Evolutionary conservation across 78 protist species (phyloP).

Genomic region (Monosiga brevicollis): DNA sequence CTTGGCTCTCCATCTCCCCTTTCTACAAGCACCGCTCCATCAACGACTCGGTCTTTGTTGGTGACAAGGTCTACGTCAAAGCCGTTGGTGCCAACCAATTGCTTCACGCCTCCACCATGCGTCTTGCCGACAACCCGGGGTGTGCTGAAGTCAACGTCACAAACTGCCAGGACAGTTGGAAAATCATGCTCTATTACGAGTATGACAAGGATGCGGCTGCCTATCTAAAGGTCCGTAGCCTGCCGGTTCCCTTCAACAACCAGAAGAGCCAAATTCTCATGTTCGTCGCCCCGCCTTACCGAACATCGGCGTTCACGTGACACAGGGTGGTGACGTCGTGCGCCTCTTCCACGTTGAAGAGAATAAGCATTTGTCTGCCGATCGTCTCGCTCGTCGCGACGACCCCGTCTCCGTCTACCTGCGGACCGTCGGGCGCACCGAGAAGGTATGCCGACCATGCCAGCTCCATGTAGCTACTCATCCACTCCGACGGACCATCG

Average conservation of each 20-base stretch:
- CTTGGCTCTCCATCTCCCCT: constrained; percentile 23
- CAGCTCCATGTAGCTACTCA: too few relatives aligned
- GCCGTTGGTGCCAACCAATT: not conserved
- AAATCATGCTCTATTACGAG: not conserved
- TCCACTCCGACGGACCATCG: too few relatives aligned
- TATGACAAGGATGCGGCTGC: not conserved
- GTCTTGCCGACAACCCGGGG: not conserved
- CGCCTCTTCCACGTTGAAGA: constrained; percentile 24
- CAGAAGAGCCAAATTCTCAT: too few relatives aligned
- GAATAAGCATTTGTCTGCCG: constrained; percentile 16
- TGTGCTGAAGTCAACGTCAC: constrained; percentile 2
- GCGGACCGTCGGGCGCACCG: constrained; percentile 1
- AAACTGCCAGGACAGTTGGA: not conserved
- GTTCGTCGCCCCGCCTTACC: too few relatives aligned
- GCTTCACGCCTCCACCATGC: constrained; percentile 9
- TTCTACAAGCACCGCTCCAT: constrained; percentile 17
- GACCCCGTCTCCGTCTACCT: not conserved
- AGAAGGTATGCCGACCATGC: too few relatives aligned
- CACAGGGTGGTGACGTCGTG: constrained; percentile 26
- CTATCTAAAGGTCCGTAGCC: too few relatives aligned
- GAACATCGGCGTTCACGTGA: not conserved
- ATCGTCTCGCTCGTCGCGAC: not conserved
- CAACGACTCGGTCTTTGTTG: not conserved
- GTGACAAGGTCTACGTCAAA: not conserved
- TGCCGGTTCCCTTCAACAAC: too few relatives aligned